Evolutionary conservation across 1,284 basidiomycete species (phyloP), one percentile per base, ranked within the genome.

Genomic region (Tremellales sp.): DNA sequence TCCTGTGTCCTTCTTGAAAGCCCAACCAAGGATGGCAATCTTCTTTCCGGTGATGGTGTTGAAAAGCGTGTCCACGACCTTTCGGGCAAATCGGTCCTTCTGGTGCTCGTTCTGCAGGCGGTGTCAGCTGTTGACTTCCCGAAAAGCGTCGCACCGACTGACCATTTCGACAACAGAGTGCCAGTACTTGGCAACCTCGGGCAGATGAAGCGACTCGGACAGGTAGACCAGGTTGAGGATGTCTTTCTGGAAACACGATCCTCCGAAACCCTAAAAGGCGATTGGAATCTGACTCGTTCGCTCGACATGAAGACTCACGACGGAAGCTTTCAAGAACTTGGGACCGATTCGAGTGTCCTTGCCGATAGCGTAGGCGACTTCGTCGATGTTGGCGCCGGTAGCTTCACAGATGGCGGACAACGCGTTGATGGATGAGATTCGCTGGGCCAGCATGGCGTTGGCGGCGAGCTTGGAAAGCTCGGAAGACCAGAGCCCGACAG

Each of bases 221-320:
- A 97, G 81, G 77, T 99, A 99, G 43, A 97, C 94, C 50, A 99
- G 78, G 78, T 98, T 99, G 63, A 98, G 83, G 70, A 98, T 97
- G 72, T 98, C 94, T 75, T 95, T 95, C 76, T 97, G 92, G 87
- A 99, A 99, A 77, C 95, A 99, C 29, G 87, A 92, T 28, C 94
- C 94, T 57, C 94, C 94, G 64, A 97, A 98, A n/a, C 94, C 68
- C 57, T 61, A 35, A 5, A 19, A 32, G 18, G 8, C 34, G 54
- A 93, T 87, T 34, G 85, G 87, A 31, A 90, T 88, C 54, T 73
- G 73, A 8, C n/a, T 49, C 13, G 9, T 10, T 36, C 8, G 9
- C 34, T 9, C 34, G 7, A 16, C 3, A 21, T 19, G n/a, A n/a
- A 21, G 16, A 54, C 60, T 51, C 43, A 60, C 78, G 50, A 80